Evolutionary conservation across 176 grass and related monocot species (phyloP).

Genomic region (Urochloa ruziziensis): DNA sequence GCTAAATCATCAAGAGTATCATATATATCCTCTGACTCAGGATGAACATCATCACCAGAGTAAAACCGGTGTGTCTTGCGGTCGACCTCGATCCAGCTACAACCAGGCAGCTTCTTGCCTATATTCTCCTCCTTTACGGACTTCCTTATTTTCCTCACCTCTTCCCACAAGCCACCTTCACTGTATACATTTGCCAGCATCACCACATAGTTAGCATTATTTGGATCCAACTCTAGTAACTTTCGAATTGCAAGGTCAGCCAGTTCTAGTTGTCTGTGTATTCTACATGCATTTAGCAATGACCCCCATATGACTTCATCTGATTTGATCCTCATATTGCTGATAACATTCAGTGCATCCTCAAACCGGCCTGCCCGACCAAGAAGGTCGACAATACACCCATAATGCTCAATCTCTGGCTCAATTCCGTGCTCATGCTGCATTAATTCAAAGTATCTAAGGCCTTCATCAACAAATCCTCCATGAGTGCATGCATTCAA

Average conservation of each 20-base stretch:
- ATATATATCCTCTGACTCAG: conserved; percentile 64
- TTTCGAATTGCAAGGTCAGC: conserved; percentile 59
- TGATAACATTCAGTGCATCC: conserved; percentile 63
- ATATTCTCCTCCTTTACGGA: conserved; percentile 43
- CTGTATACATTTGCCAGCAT: conserved; percentile 82
- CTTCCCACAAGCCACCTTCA: conserved; percentile 75
- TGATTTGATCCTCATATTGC: conserved; percentile 52
- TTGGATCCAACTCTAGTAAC: conserved; percentile 57
- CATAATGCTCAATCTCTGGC: conserved; percentile 81
- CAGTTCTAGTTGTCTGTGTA: conserved; percentile 52
- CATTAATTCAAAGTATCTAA: conserved; percentile 62
- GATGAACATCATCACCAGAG: conserved; percentile 59
- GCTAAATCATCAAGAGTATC: conserved; percentile 49
- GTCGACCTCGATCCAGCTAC: conserved; percentile 75
- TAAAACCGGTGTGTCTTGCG: conserved; percentile 60
- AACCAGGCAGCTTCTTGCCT: conserved; percentile 70
- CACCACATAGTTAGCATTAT: conserved; percentile 61
- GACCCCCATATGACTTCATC: conserved; percentile 84
- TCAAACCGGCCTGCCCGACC: conserved; percentile 66
- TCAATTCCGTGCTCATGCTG: conserved; percentile 44
- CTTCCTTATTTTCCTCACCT: conserved; percentile 57
- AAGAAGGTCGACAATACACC: conserved; percentile 75
- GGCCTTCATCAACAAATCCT: conserved; percentile 65
- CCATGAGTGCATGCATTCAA: conserved; percentile 84
- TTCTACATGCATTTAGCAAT: conserved; percentile 66